phyloP scores from a whole-genome alignment of 768 basidiomycete genomes.

The Lentinula aciculospora region DNA sequence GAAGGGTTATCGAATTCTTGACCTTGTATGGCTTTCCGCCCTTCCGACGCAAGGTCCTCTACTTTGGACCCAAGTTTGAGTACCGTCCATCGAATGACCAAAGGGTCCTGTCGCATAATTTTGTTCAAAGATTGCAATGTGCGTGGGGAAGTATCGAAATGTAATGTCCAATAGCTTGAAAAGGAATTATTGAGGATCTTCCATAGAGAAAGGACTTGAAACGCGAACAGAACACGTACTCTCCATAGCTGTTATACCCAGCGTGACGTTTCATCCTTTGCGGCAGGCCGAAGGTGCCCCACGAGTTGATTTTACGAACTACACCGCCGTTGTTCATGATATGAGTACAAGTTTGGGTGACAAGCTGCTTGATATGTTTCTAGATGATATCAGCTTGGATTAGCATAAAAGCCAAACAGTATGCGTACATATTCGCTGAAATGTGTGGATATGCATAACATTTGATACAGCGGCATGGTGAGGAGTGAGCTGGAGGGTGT shows the following conservation, averaged over 20 bases:
- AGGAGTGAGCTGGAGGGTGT: too few relatives aligned
- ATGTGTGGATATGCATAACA: conserved; percentile 80
- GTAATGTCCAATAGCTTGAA: conserved; percentile 82
- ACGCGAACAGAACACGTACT: conserved; percentile 48
- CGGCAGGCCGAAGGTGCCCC: conserved; percentile 70
- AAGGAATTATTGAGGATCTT: not conserved
- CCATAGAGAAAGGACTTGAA: not conserved
- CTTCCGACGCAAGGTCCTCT: conserved; percentile 57
- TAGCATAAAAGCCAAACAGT: not conserved
- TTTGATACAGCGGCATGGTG: conserved; percentile 82
- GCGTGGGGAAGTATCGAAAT: conserved; percentile 82
- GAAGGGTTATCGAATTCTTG: conserved; percentile 10
- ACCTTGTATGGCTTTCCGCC: conserved; percentile 35
- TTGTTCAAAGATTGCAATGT: conserved; percentile 59
- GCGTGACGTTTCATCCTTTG: conserved; percentile 67
- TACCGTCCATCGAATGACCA: conserved; percentile 78
- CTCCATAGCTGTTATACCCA: conserved; percentile 54
- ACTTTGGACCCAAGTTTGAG: conserved; percentile 72
- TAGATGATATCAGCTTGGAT: conserved; percentile 21
- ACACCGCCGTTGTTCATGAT: conserved; percentile 75
- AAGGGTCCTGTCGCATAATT: conserved; percentile 72
- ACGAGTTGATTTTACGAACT: conserved; percentile 72
- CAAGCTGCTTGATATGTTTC: conserved; percentile 72
- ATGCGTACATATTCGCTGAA: conserved; percentile 63
- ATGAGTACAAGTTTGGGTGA: conserved; percentile 63